Base-by-base conservation (phyloP, 306 rosid genomes). In the Vachellia pachyceras region DNA sequence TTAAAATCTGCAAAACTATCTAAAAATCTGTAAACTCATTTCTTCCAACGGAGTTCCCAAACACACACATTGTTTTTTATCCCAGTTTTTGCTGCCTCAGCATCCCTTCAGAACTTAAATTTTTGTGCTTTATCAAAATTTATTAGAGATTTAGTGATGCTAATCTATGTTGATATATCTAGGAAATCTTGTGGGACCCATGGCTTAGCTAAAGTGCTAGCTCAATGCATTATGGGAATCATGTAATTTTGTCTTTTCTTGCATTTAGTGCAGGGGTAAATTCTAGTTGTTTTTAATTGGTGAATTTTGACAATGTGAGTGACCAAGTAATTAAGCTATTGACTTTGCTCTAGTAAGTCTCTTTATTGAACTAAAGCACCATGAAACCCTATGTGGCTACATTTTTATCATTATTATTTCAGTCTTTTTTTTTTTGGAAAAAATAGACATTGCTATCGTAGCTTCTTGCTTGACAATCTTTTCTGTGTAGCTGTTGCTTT, bases 401-500 rank as follows among this genome's bases (percentile, higher is more conserved):
- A 3, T 52, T 52, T 52, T 18, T 17, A 55, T 55, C 33, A 18
- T 47, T 18, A 47, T n/a, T 55, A n/a, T 7, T 52, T 20, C 3
- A 0, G 10, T 55, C 63, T 20, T 55, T 7, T 20, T 7, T 54
- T 6, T n/a, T n/a, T 54, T 6, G 3, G 2, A 45, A 9, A 45
- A 45, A 0, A 44, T 29, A 45, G 11, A 18, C 6, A 10, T 7
- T 6, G 10, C 6, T 14, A 47, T 14, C n/a, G n/a, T 47, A 47
- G 54, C n/a, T 47, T 6, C n/a, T 47, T 47, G n/a, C 6, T 18
- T 29, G n/a, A 5, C 11, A 61, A 41, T 45, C 13, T 35, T 75
- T 75, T 52, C 12, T 45, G 45, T 35, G 4, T 36, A 23, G 67
- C 23, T 69, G 12, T 57, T 82, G 47, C 61, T 70, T 71, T 82